These are phyloP conservation scores for Mucor lusitanicus DNA, from an alignment of 371 early-diverging fungal species.

Conservation along the genomic window DNA sequence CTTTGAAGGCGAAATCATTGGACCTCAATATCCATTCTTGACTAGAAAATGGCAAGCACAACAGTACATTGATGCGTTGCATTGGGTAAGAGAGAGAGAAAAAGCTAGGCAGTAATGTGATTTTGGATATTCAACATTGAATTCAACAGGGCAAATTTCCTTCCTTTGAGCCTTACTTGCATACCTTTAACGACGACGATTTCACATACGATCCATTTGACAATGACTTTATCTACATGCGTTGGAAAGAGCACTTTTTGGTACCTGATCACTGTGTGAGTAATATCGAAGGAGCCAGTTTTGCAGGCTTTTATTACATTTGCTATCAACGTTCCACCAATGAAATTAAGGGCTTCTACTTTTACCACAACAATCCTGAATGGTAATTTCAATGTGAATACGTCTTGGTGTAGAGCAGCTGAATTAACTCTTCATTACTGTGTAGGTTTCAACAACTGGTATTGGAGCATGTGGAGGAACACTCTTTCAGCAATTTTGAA, in stretches of 20 bases:
- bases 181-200: conserved; percentile 66
- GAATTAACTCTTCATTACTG: neutral
- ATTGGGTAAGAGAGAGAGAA: conserved; percentile 68
- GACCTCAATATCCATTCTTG: conserved; percentile 74
- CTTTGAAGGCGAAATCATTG: conserved; percentile 87
- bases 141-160: conserved; percentile 20
- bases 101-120: neutral
- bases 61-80: conserved; percentile 70
- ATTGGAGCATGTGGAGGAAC: conserved; percentile 63
- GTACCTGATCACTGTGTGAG: conserved; percentile 92
- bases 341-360: conserved; percentile 84
- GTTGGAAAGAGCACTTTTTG: conserved; percentile 96
- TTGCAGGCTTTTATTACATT: conserved; percentile 96
- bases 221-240: conserved; percentile 86
- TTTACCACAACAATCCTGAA: conserved; percentile 73
- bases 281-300: conserved; percentile 87
- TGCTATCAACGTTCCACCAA: conserved; percentile 78
- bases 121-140: neutral
- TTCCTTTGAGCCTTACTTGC: conserved; percentile 56
- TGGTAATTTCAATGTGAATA: conserved; percentile 34
- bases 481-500: conserved; percentile 56
- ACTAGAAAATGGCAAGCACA: conserved; percentile 90
- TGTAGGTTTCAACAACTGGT: conserved; percentile 66
- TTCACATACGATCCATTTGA: conserved; percentile 65
- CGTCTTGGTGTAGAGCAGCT: neutral